Evolutionary conservation across 2,329 filamentous ascomycete species (phyloP), one percentile per base, ranked within the genome.

Genomic region (Epichloe sp.): DNA sequence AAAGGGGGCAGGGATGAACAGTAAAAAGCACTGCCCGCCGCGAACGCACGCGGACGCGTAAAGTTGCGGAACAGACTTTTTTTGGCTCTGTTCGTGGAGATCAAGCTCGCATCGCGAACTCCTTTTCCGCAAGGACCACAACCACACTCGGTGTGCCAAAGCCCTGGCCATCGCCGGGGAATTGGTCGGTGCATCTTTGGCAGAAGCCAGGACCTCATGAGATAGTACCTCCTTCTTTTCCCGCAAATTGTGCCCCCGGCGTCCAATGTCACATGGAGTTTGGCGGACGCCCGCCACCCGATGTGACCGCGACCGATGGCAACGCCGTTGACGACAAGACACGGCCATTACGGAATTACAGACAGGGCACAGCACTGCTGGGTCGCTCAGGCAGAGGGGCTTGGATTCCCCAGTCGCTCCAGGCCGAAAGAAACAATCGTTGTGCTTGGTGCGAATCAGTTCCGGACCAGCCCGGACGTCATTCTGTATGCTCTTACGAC

Each of bases 381-480:
- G 26, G 0, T 10, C 26, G 8, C 7, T 31, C 3, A 11, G 26
- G 26, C 26, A 31, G 26, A 31, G 8, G 3, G 10, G 26, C 26
- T 11, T 31, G 26, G 11, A 10, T 69, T 55, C 62, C 68, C 51
- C 68, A 70, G 55, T 67, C 70, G 44, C 65, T 66, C 44, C 63
- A 65, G 23, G 68, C 67, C 5, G 67, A 68, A 51, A 63, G 65
- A 26, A 51, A 70, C 65, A 5, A 71, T 70, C 37, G 66, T 71
- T 36, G 68, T 71, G 8, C 62, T 71, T 44, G 65, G n/a, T n/a
- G n/a, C n/a, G n/a, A n/a, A n/a, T n/a, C n/a, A n/a, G n/a, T n/a
- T n/a, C n/a, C n/a, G n/a, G n/a, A n/a, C n/a, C n/a, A n/a, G n/a
- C n/a, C n/a, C n/a, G n/a, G 63, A 69, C 44, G 64, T 68, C 47